Conservation (phyloP, 108 stramenopile genomes). For the Aureococcus anophagefferens region DNA sequence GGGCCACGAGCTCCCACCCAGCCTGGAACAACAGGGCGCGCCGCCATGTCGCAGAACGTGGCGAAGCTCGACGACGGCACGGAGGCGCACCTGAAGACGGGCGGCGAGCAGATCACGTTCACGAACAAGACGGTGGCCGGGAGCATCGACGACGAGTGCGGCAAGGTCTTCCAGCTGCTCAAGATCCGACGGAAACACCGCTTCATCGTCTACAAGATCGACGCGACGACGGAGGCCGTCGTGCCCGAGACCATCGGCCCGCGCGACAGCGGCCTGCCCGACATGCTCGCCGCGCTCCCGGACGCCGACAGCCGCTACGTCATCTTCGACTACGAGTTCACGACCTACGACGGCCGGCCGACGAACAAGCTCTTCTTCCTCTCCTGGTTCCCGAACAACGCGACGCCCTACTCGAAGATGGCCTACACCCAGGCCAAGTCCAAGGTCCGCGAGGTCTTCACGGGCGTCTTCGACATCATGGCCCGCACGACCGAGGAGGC, state of each 20-base stretch:
- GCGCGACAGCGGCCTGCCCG: constrained; percentile 8
- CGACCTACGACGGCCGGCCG: constrained; percentile 37
- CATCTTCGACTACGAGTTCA: constrained; percentile 43
- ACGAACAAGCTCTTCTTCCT: constrained; percentile 41
- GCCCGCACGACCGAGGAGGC: background rate
- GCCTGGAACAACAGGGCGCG: too few species aligned
- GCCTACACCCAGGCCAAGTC: constrained; percentile 23
- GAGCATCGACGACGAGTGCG: background rate
- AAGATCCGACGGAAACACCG: background rate
- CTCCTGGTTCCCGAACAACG: constrained; percentile 36
- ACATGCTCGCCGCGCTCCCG: constrained; percentile 28
- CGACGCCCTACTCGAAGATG: constrained; percentile 40
- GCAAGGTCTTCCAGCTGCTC: background rate
- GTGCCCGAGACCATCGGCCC: background rate
- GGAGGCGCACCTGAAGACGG: background rate
- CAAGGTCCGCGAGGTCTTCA: constrained; percentile 10
- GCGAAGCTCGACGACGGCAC: too few species aligned
- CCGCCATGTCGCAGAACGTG: too few species aligned
- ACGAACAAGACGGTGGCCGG: background rate
- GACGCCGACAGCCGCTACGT: constrained; percentile 39
- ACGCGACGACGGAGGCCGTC: background rate
- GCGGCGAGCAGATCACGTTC: background rate
- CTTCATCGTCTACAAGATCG: background rate
- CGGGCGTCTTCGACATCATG: constrained; percentile 1
- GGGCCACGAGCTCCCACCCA: too few species aligned